A percentile compares a stretch with the other conserved stretches of the same genome.
phyloP scores from a whole-genome alignment of 495 filamentous ascomycete genomes.

The Copromyces sp. region DNA sequence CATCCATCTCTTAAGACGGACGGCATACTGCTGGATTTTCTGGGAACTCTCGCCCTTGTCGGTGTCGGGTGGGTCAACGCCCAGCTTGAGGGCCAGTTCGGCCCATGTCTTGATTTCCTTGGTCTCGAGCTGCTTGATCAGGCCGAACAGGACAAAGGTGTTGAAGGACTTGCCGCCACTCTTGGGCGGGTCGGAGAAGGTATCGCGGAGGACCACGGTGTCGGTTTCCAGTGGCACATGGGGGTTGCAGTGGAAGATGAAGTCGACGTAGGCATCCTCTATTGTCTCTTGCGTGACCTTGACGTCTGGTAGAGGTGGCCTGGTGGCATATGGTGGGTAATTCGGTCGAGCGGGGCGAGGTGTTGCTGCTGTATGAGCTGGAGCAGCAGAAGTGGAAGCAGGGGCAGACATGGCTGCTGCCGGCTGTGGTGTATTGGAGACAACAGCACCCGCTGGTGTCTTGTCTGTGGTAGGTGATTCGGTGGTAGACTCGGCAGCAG shows the following conservation, averaged over 20 bases:
- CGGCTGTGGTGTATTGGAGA: neutral
- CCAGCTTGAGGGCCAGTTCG: slow-evolving; percentile 76
- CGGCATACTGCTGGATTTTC: slow-evolving; percentile 96
- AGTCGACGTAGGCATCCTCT: slow-evolving; percentile 78
- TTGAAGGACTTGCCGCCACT: slow-evolving; percentile 91
- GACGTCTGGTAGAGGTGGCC: slow-evolving; percentile 50
- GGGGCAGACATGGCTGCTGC: neutral
- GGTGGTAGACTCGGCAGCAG: neutral
- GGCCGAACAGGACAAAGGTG: slow-evolving; percentile 67
- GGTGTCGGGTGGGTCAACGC: slow-evolving; percentile 76
- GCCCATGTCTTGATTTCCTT: slow-evolving; percentile 98
- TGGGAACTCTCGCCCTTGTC: slow-evolving; percentile 89
- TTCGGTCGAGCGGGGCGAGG: neutral
- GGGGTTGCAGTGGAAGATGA: slow-evolving; percentile 89
- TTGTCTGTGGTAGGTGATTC: neutral
- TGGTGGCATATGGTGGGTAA: slow-evolving; percentile 2
- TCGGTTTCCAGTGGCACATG: slow-evolving; percentile 61
- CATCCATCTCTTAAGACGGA: slow-evolving; percentile 96
- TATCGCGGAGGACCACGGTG: slow-evolving; percentile 62
- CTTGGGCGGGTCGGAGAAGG: slow-evolving; percentile 75
- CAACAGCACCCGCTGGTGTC: neutral
- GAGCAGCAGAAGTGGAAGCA: neutral
- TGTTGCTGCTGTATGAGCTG: neutral
- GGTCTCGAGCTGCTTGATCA: slow-evolving; percentile 70
- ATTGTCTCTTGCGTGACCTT: slow-evolving; percentile 64